These are phyloP conservation scores for Fonsecaea nubica DNA, from an alignment of 2,329 filamentous ascomycete species.

Conservation along the genomic window DNA sequence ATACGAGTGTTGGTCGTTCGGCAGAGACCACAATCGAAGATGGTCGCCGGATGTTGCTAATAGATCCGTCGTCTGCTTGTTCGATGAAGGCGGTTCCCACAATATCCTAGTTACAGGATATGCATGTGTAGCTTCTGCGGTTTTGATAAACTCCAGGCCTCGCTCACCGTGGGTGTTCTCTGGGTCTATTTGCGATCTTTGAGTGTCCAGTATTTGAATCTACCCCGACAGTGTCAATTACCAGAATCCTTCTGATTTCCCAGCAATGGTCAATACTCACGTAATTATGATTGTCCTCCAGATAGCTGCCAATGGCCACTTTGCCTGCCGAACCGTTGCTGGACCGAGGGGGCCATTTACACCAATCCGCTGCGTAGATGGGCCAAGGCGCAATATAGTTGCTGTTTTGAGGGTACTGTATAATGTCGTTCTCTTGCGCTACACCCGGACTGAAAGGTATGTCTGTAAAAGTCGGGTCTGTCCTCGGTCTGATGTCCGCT, in stretches of 20 bases:
- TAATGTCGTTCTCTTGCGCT: slow-evolving; percentile 71
- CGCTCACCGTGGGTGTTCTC: slow-evolving; percentile 74
- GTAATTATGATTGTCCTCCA: slow-evolving; percentile 98
- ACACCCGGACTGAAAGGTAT: slow-evolving; percentile 65
- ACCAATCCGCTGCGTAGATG: slow-evolving; percentile 98
- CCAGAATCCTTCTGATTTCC: background rate
- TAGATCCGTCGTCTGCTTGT: slow-evolving; percentile 94
- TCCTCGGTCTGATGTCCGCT: slow-evolving; percentile 86
- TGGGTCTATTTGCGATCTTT: slow-evolving; percentile 73
- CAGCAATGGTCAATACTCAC: slow-evolving; percentile 56
- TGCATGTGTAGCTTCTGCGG: slow-evolving; percentile 95
- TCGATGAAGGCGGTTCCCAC: slow-evolving; percentile 93
- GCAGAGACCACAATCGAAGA: slow-evolving; percentile 89
- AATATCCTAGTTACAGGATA: slow-evolving; percentile 94
- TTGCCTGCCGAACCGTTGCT: slow-evolving; percentile 77
- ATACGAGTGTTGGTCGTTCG: slow-evolving; percentile 55
- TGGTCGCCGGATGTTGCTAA: slow-evolving; percentile 95
- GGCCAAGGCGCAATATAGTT: slow-evolving; percentile 95
- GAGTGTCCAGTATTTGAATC: slow-evolving; percentile 97
- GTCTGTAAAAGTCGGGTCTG: slow-evolving; percentile 80
- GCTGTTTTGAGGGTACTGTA: slow-evolving; percentile 73
- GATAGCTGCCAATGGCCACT: slow-evolving; percentile 91
- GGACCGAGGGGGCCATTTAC: slow-evolving; percentile 88
- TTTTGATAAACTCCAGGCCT: slow-evolving; percentile 86
- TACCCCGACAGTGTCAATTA: slow-evolving; percentile 47